Base-by-base conservation (phyloP, 768 basidiomycete species). In the Boletellus emodensis region DNA sequence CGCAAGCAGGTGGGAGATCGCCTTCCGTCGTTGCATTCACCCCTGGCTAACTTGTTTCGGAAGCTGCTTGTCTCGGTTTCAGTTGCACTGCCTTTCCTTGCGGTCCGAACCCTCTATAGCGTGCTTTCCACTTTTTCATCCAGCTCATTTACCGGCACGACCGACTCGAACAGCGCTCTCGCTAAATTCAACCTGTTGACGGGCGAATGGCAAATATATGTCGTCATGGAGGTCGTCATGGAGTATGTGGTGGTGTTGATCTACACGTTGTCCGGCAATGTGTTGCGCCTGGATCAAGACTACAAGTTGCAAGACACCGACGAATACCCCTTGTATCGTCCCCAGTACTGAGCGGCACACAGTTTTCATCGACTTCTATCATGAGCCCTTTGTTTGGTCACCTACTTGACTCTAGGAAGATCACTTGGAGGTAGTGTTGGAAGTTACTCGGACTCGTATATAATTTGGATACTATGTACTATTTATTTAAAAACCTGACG, bases 61-160 rank as follows among this genome's bases (percentile, higher is more conserved):
- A 47, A 87, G 85, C 72, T 88, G 13, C 74, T 87, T 36, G 55
- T 59, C 26, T 83, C 81, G 24, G 66, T 85, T 40, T 70, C 79
- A 18, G 24, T 68, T 41, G 82, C 80, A 9, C 68, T 87, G 13
- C 83, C 83, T 5, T 80, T 85, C 66, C 70, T 87, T 30, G 79
- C 76, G 15, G 76, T 80, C 32, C 66, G 66, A 11, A 48, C 61
- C 13, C 20, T 67, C 4, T 87, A 86, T 59, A 72, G 76, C 39
- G 66, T 87, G 33, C 72, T 87, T 37, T 72, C 78, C 24, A 77
- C 77, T 6, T 86, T 78, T 70, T 82, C 83, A 38, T 65, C 67
- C 17, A 48, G 43, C 18, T 69, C 83, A 14, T 71, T 74, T 12
- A 59, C 73, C 41, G 11, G 55, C 28, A 33, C 55, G 20, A 50